A percentile compares a stretch with the other conserved stretches of the same genome.
These are phyloP conservation scores for Adansonia grandidieri DNA, from an alignment of 441 rosid genomes.

Conservation along the genomic window DNA sequence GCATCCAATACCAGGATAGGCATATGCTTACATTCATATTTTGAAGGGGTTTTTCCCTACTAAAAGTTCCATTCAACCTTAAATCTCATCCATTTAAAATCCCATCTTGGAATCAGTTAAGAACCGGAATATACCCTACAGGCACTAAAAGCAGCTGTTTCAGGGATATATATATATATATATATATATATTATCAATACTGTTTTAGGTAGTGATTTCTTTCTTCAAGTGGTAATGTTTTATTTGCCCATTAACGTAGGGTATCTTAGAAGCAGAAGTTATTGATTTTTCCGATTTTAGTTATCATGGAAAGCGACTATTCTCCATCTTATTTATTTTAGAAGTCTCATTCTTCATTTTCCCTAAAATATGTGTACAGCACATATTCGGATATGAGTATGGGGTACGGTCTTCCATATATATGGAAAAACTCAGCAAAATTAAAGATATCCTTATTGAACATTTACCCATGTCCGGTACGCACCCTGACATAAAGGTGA, in stretches of 20 bases:
- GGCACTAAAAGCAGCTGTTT: background rate
- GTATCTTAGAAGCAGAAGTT: background rate
- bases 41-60: background rate
- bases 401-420: no score
- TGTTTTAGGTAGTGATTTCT: background rate
- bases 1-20: background rate
- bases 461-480: no score
- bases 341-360: background rate
- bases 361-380: background rate
- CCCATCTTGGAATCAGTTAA: background rate
- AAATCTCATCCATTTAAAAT: background rate
- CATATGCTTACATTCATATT: background rate
- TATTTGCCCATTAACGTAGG: background rate
- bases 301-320: background rate
- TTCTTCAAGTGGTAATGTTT: background rate
- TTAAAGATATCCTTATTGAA: no score
- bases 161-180: background rate
- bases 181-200: background rate
- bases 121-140: background rate
- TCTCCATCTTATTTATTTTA: background rate
- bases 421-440: no score
- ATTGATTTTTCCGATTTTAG: background rate
- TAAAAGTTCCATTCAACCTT: conserved; percentile 4
- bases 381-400: no score
- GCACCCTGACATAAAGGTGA: background rate